Evolutionary conservation across 805 yeast genomes (phyloP), one percentile per base, ranked within the genome.

Genomic region (Ogataea zsoltii): DNA sequence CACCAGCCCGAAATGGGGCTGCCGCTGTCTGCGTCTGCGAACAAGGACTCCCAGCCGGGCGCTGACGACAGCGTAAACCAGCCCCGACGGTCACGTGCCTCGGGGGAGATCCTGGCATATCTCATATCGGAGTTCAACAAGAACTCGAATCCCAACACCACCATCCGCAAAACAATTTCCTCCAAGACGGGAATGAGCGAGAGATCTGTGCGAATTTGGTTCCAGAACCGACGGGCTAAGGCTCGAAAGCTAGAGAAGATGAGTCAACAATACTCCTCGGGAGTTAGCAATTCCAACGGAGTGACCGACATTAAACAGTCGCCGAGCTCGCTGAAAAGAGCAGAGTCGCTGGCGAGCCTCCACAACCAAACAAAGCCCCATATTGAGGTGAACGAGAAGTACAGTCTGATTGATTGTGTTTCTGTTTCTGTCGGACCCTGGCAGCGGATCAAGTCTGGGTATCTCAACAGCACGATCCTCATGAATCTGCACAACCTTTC

Each of bases 171-270:
- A 57, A 76, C 73, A 25, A 80, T 90, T 31, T 81, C 94, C 32
- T 80, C 76, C 2, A 74, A 75, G 49, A 86, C 95, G 1, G 86
- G 84, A 15, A 83, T 89, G 87, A 79, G 90, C 12, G 96, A 90
- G 56, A 77, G 94, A 50, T 88, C 91, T 12, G 96, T 90, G 2
- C 75, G 96, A 44, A 90, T 90, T 34, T 90, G 97, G 97, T 90
- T 88, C 59, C 97, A 90, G 64, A 89, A 89, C 62, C 71, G 91
- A 56, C 70, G 97, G 51, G 94, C 94, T 16, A 87, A 86, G 61
- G 74, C 81, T 35, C 74, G 90, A 57, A 85, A 85, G 64, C 65
- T 77, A 57, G 86, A 82, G 55, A 74, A 82, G 46, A 66, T 75
- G 62, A 66, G 59, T 34, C 50, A 56, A 36, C 51, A 55, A 33